A percentile compares a stretch with the other conserved stretches of the same genome.
Conservation (phyloP, 176 grass and related monocot genomes). For the Avena eriantha region DNA sequence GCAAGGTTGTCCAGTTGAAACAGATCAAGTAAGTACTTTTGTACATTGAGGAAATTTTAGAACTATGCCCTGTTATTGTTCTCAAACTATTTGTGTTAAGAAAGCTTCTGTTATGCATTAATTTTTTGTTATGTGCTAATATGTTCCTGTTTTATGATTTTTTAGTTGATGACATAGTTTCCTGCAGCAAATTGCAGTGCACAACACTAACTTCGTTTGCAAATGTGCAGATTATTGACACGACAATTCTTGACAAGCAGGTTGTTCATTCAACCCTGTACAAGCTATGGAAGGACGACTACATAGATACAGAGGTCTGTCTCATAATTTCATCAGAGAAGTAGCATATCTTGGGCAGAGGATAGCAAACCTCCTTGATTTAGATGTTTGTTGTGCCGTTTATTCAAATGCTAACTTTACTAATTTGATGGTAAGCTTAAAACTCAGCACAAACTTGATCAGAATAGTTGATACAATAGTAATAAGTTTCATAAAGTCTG, state of each 20-base stretch:
- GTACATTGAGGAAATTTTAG: constrained; percentile 26
- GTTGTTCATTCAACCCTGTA: constrained; percentile 73
- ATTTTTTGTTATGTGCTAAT: constrained; percentile 32
- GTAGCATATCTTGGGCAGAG: background rate
- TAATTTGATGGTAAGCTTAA: constrained; percentile 12
- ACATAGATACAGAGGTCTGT: constrained; percentile 34
- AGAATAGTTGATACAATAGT: background rate
- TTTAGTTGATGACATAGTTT: constrained; percentile 31
- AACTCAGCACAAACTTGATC: constrained; percentile 20
- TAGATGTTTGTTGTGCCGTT: background rate
- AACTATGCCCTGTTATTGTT: constrained; percentile 13
- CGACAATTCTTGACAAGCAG: constrained; percentile 76
- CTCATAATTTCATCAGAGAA: constrained; percentile 10
- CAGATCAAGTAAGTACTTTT: constrained; percentile 68
- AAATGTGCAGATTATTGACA: constrained; percentile 78
- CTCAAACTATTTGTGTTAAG: constrained; percentile 8
- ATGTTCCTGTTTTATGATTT: constrained; percentile 34
- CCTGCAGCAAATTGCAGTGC: constrained; percentile 17
- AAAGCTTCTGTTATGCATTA: constrained; percentile 32
- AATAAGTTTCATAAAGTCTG: background rate
- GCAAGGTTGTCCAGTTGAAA: constrained; percentile 58
- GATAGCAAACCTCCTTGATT: background rate
- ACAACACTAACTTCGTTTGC: constrained; percentile 33
- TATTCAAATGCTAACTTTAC: background rate
- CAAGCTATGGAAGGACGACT: constrained; percentile 84